Evolutionary conservation across 257 asterid species (phyloP), one percentile per base, ranked within the genome.

Genomic region (Nicotiana attenuata): DNA sequence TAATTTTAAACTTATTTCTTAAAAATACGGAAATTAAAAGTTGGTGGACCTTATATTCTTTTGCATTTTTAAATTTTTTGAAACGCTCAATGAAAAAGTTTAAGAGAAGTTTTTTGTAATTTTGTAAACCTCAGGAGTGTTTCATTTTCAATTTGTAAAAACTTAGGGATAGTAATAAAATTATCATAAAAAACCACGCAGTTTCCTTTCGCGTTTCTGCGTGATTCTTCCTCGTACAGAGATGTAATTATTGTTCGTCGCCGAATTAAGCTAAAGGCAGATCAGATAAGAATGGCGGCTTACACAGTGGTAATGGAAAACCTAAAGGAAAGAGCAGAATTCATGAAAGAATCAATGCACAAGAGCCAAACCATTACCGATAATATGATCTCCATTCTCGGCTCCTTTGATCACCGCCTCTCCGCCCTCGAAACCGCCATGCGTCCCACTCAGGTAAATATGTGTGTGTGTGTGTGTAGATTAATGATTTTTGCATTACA

Each of bases 371-470:
- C 89, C 5, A 93, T 93, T 56, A 92, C 99, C 33, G 98, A 96
- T 82, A 87, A 82, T 87, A 93, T 94, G 97, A 96, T 91, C 41
- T 4, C 93, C 80, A 94, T 94, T 76, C 97, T 96, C 76, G 99
- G 99, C 56, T 96, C 99, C 75, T 96, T 96, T 80, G 99, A 96
- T 85, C 94, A 89, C 85, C 98, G 99, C 26, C 97, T 96, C 86
- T 96, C 99, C 64, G 97, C 99, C 79, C 97, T 96, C 55, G 99
- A 96, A 85, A 96, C 99, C 75, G 99, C 99, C 88, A 96, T 96
- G 99, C 97, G 99, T 81, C 99, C 99, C 78, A 96, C 99, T 5
- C 99, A 96, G 98, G 99, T 88, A 87, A 35, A 13, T 68, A 60
- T 3, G 17, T 81, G 1, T n/a, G 3, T 31, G 3, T 31, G 13